Percentiles rank a stretch among this genome's conserved stretches.
Evolutionary conservation across 164 flowering plant genomes (phyloP).

Genomic region (Malania oleifera): DNA sequence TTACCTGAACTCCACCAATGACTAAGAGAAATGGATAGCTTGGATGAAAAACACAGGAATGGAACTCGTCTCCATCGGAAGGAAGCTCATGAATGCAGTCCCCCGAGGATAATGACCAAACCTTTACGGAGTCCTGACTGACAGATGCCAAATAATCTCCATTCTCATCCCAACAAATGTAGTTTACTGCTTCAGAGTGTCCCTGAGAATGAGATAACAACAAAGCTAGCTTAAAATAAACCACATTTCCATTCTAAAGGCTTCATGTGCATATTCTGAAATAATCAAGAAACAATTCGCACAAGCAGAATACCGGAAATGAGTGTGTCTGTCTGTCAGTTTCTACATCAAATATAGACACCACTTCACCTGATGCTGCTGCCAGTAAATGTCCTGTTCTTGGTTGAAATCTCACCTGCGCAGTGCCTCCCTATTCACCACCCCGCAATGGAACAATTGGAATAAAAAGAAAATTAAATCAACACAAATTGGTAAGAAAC

Average conservation of each 20-base stretch:
- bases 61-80: conserved; percentile 69
- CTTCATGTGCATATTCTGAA: neutral
- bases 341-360: conserved; percentile 82
- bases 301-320: conserved; percentile 49
- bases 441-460: conserved; percentile 7
- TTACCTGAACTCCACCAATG: conserved; percentile 76
- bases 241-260: neutral
- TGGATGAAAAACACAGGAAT: conserved; percentile 90
- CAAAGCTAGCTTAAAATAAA: neutral
- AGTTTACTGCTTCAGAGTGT: conserved; percentile 56
- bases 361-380: conserved; percentile 71
- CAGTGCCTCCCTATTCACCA: conserved; percentile 60
- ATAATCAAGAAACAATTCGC: neutral
- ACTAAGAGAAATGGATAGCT: conserved; percentile 69
- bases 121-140: conserved; percentile 66
- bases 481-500: neutral
- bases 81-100: conserved; percentile 78
- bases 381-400: conserved; percentile 74
- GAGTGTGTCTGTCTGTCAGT: conserved; percentile 50
- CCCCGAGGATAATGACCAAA: conserved; percentile 71
- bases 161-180: conserved; percentile 80
- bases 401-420: conserved; percentile 89
- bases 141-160: conserved; percentile 84
- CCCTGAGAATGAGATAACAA: conserved; percentile 42
- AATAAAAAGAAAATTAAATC: neutral